These are phyloP conservation scores for Lippia alba DNA, from an alignment of 305 asterid species.

Conservation along the genomic window DNA sequence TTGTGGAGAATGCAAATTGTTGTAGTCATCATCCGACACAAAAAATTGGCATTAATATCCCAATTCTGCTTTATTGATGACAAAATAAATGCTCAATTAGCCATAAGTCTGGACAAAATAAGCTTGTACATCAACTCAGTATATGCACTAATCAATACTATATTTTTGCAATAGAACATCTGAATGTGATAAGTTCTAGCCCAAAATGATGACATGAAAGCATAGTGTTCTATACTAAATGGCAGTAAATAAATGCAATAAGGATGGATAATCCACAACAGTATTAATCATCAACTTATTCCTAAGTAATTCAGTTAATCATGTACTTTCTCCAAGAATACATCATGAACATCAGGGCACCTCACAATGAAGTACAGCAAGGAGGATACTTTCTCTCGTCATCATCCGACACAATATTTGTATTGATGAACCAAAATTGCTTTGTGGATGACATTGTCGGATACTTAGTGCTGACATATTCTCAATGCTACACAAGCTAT, in stretches of 20 bases:
- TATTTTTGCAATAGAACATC: background rate
- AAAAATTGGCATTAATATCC: conserved; percentile 36
- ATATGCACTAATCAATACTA: background rate
- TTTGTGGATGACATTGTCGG: conserved; percentile 41
- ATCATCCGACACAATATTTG: conserved; percentile 46
- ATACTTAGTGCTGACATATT: too few species aligned
- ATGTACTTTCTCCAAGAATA: conserved; percentile 12
- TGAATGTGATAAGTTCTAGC: background rate
- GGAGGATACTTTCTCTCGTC: conserved; percentile 31
- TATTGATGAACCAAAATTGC: conserved; percentile 41
- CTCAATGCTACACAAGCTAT: too few species aligned
- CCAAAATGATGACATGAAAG: too few species aligned
- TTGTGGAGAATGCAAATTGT: conserved; percentile 3
- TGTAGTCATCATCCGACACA: conserved; percentile 60
- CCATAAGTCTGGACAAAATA: background rate
- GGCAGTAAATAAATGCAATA: too few species aligned
- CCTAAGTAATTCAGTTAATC: too few species aligned
- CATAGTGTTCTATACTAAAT: too few species aligned
- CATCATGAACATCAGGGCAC: conserved; percentile 18
- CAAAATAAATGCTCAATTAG: background rate
- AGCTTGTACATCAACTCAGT: background rate
- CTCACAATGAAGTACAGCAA: conserved; percentile 20
- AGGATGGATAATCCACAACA: too few species aligned
- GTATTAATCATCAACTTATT: too few species aligned
- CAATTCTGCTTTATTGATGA: conserved; percentile 57